phyloP scores from a whole-genome alignment of 1,284 basidiomycete genomes.

The Cryptococcus sp. region DNA sequence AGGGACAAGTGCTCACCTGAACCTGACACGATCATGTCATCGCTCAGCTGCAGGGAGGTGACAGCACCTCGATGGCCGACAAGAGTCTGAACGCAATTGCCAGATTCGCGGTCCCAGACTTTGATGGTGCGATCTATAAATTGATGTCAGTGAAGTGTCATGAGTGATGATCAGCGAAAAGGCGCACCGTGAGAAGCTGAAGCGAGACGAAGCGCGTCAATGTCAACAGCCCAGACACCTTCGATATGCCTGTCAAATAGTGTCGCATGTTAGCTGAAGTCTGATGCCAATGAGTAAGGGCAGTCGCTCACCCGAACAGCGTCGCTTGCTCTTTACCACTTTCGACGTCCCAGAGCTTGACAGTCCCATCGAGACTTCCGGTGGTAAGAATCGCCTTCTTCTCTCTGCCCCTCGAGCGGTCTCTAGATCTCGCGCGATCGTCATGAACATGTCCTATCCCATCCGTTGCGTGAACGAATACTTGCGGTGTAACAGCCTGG shows the following conservation, averaged over 20 bases:
- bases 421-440: conserved; percentile 5
- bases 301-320: conserved; percentile 69
- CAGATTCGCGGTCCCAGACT: conserved; percentile 92
- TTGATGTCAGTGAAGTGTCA: background rate
- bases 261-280: background rate
- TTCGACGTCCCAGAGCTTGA: conserved; percentile 95
- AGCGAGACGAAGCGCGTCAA: conserved; percentile 87
- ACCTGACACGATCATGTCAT: conserved; percentile 94
- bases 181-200: conserved; percentile 78
- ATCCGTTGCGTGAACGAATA: conserved; percentile 35
- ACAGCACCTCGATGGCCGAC: conserved; percentile 94
- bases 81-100: conserved; percentile 82
- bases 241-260: conserved; percentile 61
- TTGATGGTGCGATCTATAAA: conserved; percentile 48
- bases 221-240: conserved; percentile 93
- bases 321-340: conserved; percentile 77
- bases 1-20: conserved; percentile 66
- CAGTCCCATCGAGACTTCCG: conserved; percentile 91
- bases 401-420: conserved; percentile 29
- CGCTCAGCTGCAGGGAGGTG: conserved; percentile 83
- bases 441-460: conserved; percentile 7
- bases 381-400: conserved; percentile 74
- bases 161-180: conserved; percentile 13
- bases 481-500: conserved; percentile 32
- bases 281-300: background rate